Evolutionary conservation across 164 flowering plant species (phyloP).

Genomic region (Kingdonia uniflora): DNA sequence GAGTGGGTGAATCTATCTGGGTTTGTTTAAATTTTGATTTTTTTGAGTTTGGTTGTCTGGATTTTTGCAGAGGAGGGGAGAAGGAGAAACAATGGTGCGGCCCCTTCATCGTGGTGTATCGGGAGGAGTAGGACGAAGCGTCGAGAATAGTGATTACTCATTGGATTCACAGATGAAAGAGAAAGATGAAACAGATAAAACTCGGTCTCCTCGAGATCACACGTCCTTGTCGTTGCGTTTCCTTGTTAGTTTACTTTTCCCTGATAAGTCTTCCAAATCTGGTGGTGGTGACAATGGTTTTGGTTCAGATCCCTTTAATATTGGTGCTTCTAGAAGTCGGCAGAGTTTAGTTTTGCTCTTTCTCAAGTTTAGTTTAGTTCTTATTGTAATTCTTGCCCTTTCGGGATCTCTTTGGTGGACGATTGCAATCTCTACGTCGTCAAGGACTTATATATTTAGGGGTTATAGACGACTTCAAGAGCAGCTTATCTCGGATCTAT

Average conservation of each 20-base stretch:
- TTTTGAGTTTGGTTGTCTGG: not conserved
- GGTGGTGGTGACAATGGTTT: constrained; percentile 46
- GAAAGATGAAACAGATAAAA: constrained; percentile 33
- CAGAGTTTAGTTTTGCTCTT: constrained; percentile 36
- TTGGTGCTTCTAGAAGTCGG: constrained; percentile 40
- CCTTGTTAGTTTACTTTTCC: constrained; percentile 30
- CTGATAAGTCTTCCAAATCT: constrained; percentile 30
- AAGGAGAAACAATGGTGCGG: constrained; percentile 34
- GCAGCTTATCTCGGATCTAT: constrained; percentile 68
- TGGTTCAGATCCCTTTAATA: constrained; percentile 37
- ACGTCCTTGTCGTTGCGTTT: constrained; percentile 25
- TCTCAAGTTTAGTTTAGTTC: constrained; percentile 50
- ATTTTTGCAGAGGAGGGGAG: constrained; percentile 14
- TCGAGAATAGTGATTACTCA: constrained; percentile 33
- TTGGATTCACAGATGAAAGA: constrained; percentile 66
- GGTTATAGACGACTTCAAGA: constrained; percentile 74
- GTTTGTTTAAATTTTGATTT: too few species aligned
- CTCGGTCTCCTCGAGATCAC: constrained; percentile 28
- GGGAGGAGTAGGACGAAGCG: constrained; percentile 34
- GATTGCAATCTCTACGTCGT: constrained; percentile 48
- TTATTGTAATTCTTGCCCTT: constrained; percentile 62
- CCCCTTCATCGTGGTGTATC: constrained; percentile 59
- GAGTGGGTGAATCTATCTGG: too few species aligned
- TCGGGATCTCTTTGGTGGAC: constrained; percentile 93
- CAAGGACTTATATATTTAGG: constrained; percentile 47